Base-by-base conservation (phyloP, 192 early-diverging fungal species). In the Oehlia diaphana region DNA sequence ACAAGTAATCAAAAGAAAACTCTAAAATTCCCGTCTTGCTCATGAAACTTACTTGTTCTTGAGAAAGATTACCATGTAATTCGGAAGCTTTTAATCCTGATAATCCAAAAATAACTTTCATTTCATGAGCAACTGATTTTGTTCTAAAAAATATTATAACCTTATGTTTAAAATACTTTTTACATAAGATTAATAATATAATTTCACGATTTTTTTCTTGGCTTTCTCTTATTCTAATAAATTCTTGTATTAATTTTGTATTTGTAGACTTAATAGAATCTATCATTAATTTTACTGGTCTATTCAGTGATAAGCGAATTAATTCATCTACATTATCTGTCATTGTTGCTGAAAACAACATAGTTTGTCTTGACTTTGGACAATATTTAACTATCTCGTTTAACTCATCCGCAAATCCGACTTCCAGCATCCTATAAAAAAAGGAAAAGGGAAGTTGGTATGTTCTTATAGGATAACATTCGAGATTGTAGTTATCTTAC, bases 311-410 rank as follows among this genome's bases (percentile, higher is more conserved):
- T 78, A 99, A 90, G 35, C 95, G 93, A 65, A 98, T 93, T 31
- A 99, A 89, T 81, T 98, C 93, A 79, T 99, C 96, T 44, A 98
- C 93, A 77, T 97, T 96, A 82, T 98, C 96, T 9, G 98, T 99
- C 98, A 99, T 99, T 19, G 98, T 99, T 26, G 98, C 98, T 33
- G 98, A 99, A 86, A 99, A 99, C 8, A 99, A 87, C 96, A 99
- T 97, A 3, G 97, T 97, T 82, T 99, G 98, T 66, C 98, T 91
- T 63, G 88, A 90, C 74, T 90, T 89, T 3, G 98, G 98, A 63
- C 93, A 94, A 63, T 92, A 72, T 71, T 92, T 93, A 81, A 99
- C 89, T 83, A 99, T 98, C 83, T 99, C 96, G 19, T 92, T 93
- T 68, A 99, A 89, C 82, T 99, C 98, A 78, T 92, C 96, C 14